Percentiles rank a stretch among this genome's conserved stretches.
Conservation (phyloP, 2,329 filamentous ascomycete genomes). For the Alternaria sp. region DNA sequence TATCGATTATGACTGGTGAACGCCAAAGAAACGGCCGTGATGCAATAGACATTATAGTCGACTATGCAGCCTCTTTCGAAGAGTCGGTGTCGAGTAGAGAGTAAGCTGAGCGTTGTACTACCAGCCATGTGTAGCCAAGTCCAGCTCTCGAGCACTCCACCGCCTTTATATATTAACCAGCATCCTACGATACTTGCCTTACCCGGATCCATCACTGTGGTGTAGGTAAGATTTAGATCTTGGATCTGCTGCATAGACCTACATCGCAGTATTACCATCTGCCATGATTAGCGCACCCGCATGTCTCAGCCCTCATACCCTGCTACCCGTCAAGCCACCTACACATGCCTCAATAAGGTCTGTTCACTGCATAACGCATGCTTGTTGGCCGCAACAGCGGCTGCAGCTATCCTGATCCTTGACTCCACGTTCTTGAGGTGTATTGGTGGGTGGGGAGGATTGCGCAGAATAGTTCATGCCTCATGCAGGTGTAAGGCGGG, state of each 20-base stretch:
- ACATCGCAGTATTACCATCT: constrained; percentile 6
- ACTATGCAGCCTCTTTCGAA: constrained; percentile 5
- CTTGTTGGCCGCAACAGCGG: neutral
- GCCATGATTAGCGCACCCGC: constrained; percentile 13
- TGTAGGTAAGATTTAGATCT: constrained; percentile 13
- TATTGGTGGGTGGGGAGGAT: neutral
- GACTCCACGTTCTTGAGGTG: constrained; percentile 1
- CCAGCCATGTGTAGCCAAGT: neutral
- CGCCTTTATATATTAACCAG: constrained; percentile 16
- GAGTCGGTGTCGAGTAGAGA: constrained; percentile 8
- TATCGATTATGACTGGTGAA: constrained; percentile 21
- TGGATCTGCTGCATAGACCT: constrained; percentile 10
- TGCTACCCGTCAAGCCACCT: constrained; percentile 5
- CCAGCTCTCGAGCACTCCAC: constrained; percentile 4
- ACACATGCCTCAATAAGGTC: neutral
- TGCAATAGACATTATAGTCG: constrained; percentile 32
- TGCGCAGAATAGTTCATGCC: neutral
- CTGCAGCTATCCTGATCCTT: constrained; percentile 11
- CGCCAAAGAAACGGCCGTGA: constrained; percentile 36
- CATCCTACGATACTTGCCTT: constrained; percentile 4
- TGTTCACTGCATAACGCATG: constrained; percentile 2
- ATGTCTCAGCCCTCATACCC: constrained; percentile 8
- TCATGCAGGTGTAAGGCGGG: constrained; percentile 9
- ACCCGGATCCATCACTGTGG: constrained; percentile 4
- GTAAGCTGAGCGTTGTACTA: constrained; percentile 14